Percentiles rank a stretch among this genome's conserved stretches.
phyloP scores from a whole-genome alignment of 768 basidiomycete species.

The Suillus cothurnatus region DNA sequence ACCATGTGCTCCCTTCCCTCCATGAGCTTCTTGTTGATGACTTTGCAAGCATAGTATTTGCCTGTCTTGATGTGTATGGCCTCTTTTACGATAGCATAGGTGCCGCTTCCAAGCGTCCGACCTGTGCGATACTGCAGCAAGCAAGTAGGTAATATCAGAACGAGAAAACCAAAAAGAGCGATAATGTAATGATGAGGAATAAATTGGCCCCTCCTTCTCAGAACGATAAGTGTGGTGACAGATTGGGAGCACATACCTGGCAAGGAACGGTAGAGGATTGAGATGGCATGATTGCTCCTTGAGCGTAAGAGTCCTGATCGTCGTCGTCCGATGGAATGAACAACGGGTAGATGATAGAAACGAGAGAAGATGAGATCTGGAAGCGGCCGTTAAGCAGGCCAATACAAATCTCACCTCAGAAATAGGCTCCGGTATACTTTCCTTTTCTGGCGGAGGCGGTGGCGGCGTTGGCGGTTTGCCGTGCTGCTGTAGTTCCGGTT shows the following conservation, averaged over 20 bases:
- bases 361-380: slow-evolving; percentile 5
- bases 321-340: slow-evolving; percentile 4
- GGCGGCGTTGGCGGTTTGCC: slow-evolving; percentile 13
- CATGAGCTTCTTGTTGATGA: slow-evolving; percentile 99
- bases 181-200: neutral
- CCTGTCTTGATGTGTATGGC: slow-evolving; percentile 92
- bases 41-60: slow-evolving; percentile 98
- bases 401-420: slow-evolving; percentile 17
- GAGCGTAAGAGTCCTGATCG: slow-evolving; percentile 20
- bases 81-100: slow-evolving; percentile 95
- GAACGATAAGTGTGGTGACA: neutral
- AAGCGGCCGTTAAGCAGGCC: slow-evolving; percentile 11
- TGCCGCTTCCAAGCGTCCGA: slow-evolving; percentile 86
- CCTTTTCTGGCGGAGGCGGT: slow-evolving; percentile 18
- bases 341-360: slow-evolving; percentile 9
- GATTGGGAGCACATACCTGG: slow-evolving; percentile 36
- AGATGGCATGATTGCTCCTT: slow-evolving; percentile 28
- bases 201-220: slow-evolving; percentile 7
- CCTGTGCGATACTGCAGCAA: slow-evolving; percentile 77
- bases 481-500: slow-evolving; percentile 12
- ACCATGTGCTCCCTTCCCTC: slow-evolving; percentile 98
- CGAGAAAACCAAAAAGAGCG: slow-evolving; percentile 9
- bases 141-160: slow-evolving; percentile 4
- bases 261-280: slow-evolving; percentile 45
- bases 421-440: slow-evolving; percentile 31